Base-by-base conservation (phyloP, 169 alveolate genomes). In the Sarcocystis neurona region DNA sequence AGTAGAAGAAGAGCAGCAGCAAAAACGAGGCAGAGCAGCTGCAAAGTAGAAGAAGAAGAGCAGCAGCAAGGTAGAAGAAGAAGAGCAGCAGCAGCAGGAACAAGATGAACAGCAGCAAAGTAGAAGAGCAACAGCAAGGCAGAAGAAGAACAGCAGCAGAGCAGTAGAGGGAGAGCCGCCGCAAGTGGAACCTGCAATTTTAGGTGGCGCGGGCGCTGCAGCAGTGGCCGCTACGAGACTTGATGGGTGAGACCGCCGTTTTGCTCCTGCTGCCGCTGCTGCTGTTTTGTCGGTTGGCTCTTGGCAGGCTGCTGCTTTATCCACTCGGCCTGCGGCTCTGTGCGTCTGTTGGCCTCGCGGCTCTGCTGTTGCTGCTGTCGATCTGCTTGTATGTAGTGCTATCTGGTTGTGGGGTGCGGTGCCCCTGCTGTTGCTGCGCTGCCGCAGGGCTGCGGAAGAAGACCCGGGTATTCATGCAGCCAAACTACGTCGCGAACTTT, bases 401-500 rank as follows among this genome's bases (percentile, higher is more conserved):
- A 8, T 15, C 75, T 0, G 32, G 41, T 58, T 2, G 39, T 27
- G 70, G 4, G 39, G 3, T 32, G 70, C n/a, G 18, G 30, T 79
- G 48, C 12, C 12, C 43, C 8, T 82, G 56, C 34, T 56, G 4
- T 43, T 58, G 3, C 8, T 50, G 37, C 12, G 15, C 39, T 66
- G 18, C 27, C n/a, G n/a, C 85, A 72, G 95, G 95, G 8, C 84
- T 93, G 2, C 70, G 95, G 27, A 93, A 90, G 91, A 90, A 89
- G 60, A 88, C 92, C 68, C 44, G 75, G 53, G 86, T 78, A 27
- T 93, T 90, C 88, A 85, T 79, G 94, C 89, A 86, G 79, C 74
- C 48, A 32, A 80, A 84, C 74, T 93, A 93, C 44, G 70, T 93
- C 46, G 88, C 85, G 47, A 93, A 93, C 91, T 90, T 86, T 47